Conservation (phyloP, 2,329 filamentous ascomycete species). For the Aspergillus pseudotamarii region DNA sequence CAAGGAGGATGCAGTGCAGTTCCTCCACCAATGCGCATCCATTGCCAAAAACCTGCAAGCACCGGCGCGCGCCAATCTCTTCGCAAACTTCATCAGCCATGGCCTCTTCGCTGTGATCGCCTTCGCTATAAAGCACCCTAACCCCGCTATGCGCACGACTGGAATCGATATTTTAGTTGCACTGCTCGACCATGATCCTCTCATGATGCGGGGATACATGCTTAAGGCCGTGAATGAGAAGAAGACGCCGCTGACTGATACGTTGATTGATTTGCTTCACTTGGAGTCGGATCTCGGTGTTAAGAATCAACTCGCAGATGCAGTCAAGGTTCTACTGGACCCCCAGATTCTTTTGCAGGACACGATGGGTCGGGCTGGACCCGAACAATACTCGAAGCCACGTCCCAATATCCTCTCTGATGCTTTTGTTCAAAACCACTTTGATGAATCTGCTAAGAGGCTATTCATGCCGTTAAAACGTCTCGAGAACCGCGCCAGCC, state of each 20-base stretch:
- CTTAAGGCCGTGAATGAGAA: conserved; percentile 90
- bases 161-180: conserved; percentile 92
- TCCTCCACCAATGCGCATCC: conserved; percentile 93
- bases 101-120: conserved; percentile 89
- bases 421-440: conserved; percentile 83
- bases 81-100: conserved; percentile 85
- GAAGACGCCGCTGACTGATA: conserved; percentile 83
- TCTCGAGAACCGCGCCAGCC: conserved; percentile 65
- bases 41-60: conserved; percentile 95
- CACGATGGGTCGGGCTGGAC: conserved; percentile 62
- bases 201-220: conserved; percentile 91
- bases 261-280: conserved; percentile 85
- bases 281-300: conserved; percentile 92
- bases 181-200: conserved; percentile 92
- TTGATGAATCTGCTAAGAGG: conserved; percentile 80
- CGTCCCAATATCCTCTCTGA: conserved; percentile 76
- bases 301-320: conserved; percentile 93
- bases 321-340: conserved; percentile 90
- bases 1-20: conserved; percentile 92
- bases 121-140: conserved; percentile 82
- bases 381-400: conserved; percentile 68
- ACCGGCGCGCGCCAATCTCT: conserved; percentile 76
- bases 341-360: conserved; percentile 63
- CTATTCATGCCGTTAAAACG: conserved; percentile 86
- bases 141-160: conserved; percentile 83